Conservation (phyloP, 345 rosid genomes). For the Noccaea caerulescens region DNA sequence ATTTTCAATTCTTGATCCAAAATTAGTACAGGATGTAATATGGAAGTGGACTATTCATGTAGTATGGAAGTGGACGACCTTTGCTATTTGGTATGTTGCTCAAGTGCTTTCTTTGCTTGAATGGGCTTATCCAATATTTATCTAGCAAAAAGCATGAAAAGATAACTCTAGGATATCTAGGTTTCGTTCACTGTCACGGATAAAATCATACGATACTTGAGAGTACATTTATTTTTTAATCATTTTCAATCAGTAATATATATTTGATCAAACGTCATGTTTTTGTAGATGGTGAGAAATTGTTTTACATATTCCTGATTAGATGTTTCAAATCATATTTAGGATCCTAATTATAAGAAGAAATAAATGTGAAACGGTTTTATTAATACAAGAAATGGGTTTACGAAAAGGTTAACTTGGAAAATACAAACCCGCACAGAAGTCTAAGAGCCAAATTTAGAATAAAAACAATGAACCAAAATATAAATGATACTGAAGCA, state of each 20-base stretch:
- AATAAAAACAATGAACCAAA: slow-evolving; percentile 7
- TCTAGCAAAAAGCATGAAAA: not conserved
- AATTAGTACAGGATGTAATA: not conserved
- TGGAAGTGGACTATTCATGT: not conserved
- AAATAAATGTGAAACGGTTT: slow-evolving; percentile 17
- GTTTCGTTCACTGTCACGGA: not conserved
- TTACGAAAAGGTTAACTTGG: slow-evolving; percentile 29
- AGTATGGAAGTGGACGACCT: not conserved
- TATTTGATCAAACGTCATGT: not conserved
- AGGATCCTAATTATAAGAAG: slow-evolving; percentile 1
- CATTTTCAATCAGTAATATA: not conserved
- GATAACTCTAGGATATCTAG: not conserved
- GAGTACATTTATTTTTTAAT: not conserved
- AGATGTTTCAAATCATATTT: not conserved
- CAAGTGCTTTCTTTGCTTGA: slow-evolving; percentile 5
- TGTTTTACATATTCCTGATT: not conserved
- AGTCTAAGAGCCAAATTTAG: slow-evolving; percentile 26
- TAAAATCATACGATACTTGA: not conserved
- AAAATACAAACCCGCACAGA: slow-evolving; percentile 26
- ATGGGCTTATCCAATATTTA: not conserved
- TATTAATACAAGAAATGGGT: not conserved
- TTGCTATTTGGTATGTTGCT: no score
- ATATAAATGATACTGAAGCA: slow-evolving; percentile 22
- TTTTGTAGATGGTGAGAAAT: not conserved
- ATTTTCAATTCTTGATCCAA: no score